Evolutionary conservation across 208 protist species (phyloP).

Genomic region (Herpetomonas samuelpessoai): DNA sequence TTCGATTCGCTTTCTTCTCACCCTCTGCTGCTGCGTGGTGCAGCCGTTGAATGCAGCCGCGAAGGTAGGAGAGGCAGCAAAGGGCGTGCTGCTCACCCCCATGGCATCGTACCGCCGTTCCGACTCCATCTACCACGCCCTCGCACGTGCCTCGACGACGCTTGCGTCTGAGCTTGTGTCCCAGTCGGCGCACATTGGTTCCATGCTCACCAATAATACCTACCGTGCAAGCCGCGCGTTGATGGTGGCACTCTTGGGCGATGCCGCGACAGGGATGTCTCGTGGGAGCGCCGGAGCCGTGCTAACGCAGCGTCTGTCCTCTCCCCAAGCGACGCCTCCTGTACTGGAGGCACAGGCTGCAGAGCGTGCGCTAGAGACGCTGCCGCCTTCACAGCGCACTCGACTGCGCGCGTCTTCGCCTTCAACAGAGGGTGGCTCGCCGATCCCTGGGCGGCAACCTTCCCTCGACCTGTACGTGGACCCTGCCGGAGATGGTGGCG

Average conservation of each 20-base stretch:
- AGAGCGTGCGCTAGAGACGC: neutral
- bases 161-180: conserved; percentile 31
- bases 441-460: neutral
- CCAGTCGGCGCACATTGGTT: conserved; percentile 24
- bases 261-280: neutral
- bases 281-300: no score
- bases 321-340: neutral
- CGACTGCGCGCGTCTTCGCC: no score
- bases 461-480: neutral
- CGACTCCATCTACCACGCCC: conserved; percentile 21
- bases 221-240: conserved; percentile 28
- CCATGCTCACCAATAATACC: conserved; percentile 23
- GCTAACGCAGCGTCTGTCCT: no score
- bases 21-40: conserved; percentile 44
- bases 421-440: no score
- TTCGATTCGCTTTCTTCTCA: conserved; percentile 35
- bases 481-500: neutral
- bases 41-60: conserved; percentile 48
- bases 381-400: no score
- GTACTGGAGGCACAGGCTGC: neutral
- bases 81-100: conserved; percentile 41
- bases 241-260: conserved; percentile 14
- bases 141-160: conserved; percentile 26
- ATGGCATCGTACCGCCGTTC: conserved; percentile 32
- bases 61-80: conserved; percentile 41